Conservation (phyloP, 192 early-diverging fungal species). For the Lunasporangiospora selenospora region DNA sequence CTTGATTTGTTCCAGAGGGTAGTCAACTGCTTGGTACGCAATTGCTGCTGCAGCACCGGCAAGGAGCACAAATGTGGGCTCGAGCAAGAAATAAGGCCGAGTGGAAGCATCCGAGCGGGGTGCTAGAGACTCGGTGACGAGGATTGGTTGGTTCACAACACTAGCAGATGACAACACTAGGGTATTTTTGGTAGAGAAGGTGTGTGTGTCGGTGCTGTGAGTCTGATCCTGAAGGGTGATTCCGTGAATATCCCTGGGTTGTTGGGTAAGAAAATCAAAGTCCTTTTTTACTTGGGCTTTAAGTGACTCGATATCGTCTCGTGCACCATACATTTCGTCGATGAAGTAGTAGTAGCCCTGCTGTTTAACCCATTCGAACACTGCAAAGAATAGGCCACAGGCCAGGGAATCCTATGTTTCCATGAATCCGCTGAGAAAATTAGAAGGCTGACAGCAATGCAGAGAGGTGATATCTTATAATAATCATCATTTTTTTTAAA, state of each 20-base stretch:
- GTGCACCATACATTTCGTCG: constrained; percentile 54
- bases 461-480: too few species aligned
- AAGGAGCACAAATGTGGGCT: constrained; percentile 62
- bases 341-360: constrained; percentile 71
- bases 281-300: constrained; percentile 1
- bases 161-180: too few species aligned
- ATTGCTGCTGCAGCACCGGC: constrained; percentile 66
- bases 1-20: constrained; percentile 72
- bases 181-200: too few species aligned
- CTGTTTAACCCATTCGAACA: constrained; percentile 79
- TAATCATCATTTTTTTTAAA: too few species aligned
- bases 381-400: constrained; percentile 78
- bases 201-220: neutral
- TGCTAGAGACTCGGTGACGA: too few species aligned
- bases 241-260: constrained; percentile 43
- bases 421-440: neutral
- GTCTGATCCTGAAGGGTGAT: too few species aligned
- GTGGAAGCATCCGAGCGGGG: constrained; percentile 21
- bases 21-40: constrained; percentile 77
- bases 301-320: constrained; percentile 40
- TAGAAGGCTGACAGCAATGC: too few species aligned
- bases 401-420: constrained; percentile 65
- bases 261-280: neutral
- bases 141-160: too few species aligned
- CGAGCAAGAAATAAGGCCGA: constrained; percentile 51